Percentiles rank a stretch among this genome's conserved stretches.
These are phyloP conservation scores for Termitomyces sp. DNA, from an alignment of 768 basidiomycete genomes.

Conservation along the genomic window DNA sequence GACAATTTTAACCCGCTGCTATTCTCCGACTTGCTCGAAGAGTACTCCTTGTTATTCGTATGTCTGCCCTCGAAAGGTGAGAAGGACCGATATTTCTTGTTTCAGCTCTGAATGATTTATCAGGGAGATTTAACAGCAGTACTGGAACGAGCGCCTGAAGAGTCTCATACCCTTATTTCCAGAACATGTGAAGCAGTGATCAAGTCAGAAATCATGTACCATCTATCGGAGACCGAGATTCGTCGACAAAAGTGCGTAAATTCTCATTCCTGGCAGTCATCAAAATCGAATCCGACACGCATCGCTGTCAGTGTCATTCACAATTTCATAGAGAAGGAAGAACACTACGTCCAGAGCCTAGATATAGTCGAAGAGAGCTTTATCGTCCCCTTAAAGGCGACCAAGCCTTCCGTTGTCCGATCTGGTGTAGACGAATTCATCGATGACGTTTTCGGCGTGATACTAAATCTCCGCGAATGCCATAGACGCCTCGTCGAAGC, in stretches of 20 bases:
- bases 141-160: constrained; percentile 20
- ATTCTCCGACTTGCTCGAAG: constrained; percentile 79
- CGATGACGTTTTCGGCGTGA: constrained; percentile 85
- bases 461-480: constrained; percentile 76
- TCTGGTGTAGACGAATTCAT: constrained; percentile 71
- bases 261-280: background rate
- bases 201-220: constrained; percentile 27
- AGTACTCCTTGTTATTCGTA: constrained; percentile 78
- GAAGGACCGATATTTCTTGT: background rate
- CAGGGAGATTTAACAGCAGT: constrained; percentile 24
- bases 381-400: constrained; percentile 40
- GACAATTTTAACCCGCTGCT: constrained; percentile 86
- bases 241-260: constrained; percentile 64
- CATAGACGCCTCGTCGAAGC: constrained; percentile 76
- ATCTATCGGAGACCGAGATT: constrained; percentile 69
- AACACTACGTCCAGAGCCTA: constrained; percentile 84
- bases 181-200: constrained; percentile 43
- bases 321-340: constrained; percentile 82
- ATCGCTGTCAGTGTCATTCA: constrained; percentile 56
- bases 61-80: constrained; percentile 68
- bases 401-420: constrained; percentile 38
- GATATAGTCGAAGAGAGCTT: constrained; percentile 71
- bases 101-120: background rate
- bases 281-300: background rate
- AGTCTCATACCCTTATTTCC: constrained; percentile 20